Base-by-base conservation (phyloP, 805 yeast genomes). In the Ogataea ganodermae region DNA sequence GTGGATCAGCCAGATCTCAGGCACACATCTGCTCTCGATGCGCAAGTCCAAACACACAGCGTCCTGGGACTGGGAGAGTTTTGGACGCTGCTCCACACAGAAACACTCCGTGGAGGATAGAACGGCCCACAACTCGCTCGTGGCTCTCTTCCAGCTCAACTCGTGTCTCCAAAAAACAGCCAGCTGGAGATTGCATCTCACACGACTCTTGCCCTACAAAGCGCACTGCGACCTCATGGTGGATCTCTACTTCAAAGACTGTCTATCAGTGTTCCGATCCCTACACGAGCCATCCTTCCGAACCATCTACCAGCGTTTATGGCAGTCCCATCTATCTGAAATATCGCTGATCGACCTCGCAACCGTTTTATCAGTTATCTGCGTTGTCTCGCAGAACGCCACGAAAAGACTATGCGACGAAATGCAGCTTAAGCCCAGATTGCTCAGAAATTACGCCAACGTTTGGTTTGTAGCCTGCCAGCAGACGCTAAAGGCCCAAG, bases 261-360 rank as follows among this genome's bases (percentile, higher is more conserved):
- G 44, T 28, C 53, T 49, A 10, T 14, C 28, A 6, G 16, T 33
- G 20, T 31, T 33, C 21, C 22, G 30, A 21, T 42, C 49, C 3
- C 26, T 52, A 6, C 49, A 52, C 41, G 53, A 45, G 30, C 53
- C 51, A 9, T 10, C 48, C 6, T 49, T 52, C 38, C 13, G 43
- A 13, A 20, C 23, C 3, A n/a, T 21, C 17, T 46, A 49, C 35
- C 17, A 37, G 28, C 16, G 21, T 1, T 13, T 52, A 3, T 49
- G 53, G 53, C n/a, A 13, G n/a, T 27, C 23, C 6, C 12, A 26
- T 3, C 24, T 47, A 7, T 30, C 46, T 7, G 49, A 42, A 8
- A 32, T 49, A 8, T 23, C 38, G 13, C 32, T 46, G 23, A 16
- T 35, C 13, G 51, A 49, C 32, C 41, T 52, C 8, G 49, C 49